phyloP scores from a whole-genome alignment of 305 asterid genomes.

The Plantago lanceolata region DNA sequence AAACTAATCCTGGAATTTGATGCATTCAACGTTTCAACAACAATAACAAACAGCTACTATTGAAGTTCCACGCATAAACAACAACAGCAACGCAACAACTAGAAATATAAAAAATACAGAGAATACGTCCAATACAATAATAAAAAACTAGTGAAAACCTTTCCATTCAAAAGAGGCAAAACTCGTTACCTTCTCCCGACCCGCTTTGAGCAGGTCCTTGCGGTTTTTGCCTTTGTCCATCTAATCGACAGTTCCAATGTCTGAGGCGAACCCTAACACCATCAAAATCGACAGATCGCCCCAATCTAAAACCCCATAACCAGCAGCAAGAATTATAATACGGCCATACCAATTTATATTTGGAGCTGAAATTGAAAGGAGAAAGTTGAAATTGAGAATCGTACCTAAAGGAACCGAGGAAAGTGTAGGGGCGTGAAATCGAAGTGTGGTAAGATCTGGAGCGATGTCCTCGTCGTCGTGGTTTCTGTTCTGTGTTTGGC shows the following conservation, averaged over 20 bases:
- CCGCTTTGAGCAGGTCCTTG: slow-evolving; percentile 87
- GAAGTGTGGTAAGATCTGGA: slow-evolving; percentile 35
- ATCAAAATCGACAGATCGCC: slow-evolving; percentile 38
- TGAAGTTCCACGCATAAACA: too few relatives aligned
- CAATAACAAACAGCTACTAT: too few relatives aligned
- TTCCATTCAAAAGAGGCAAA: neutral
- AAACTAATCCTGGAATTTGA: neutral
- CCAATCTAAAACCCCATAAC: slow-evolving; percentile 23
- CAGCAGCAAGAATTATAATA: slow-evolving; percentile 2
- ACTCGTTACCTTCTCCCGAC: slow-evolving; percentile 70
- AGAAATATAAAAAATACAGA: slow-evolving; percentile 2
- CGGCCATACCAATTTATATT: neutral
- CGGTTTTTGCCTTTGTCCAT: slow-evolving; percentile 88
- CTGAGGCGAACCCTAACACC: slow-evolving; percentile 35
- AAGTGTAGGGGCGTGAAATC: neutral
- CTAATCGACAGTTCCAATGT: slow-evolving; percentile 32
- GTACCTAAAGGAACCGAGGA: neutral
- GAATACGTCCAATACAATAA: too few relatives aligned
- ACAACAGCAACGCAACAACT: neutral
- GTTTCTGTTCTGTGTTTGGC: neutral
- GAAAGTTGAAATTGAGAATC: slow-evolving; percentile 16
- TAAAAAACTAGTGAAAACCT: neutral
- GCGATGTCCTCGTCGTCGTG: neutral
- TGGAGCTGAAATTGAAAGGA: slow-evolving; percentile 14
- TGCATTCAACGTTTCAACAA: too few relatives aligned